Evolutionary conservation across 2,329 filamentous ascomycete species (phyloP).

Genomic region (Colletotrichum tamarilloi): DNA sequence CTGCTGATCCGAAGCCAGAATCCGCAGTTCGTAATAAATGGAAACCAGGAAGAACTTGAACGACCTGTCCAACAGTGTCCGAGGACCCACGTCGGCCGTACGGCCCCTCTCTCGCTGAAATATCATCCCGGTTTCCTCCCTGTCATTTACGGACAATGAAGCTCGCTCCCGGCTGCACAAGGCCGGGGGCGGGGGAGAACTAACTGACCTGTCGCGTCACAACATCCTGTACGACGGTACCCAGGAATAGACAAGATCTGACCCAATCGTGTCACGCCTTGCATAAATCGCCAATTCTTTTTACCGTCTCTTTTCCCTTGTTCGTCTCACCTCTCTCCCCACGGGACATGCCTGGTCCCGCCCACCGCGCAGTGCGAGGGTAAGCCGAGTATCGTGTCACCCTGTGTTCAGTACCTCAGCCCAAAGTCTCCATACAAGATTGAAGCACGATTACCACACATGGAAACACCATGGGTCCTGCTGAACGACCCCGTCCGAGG

Average conservation of each 20-base stretch:
- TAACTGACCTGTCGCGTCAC: conserved; percentile 25
- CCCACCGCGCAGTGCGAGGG: conserved; percentile 6
- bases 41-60: neutral
- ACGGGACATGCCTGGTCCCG: neutral
- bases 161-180: conserved; percentile 1
- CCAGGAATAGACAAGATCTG: conserved; percentile 26
- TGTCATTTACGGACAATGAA: neutral
- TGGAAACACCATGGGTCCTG: conserved; percentile 10
- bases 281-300: neutral
- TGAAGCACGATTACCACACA: conserved; percentile 10
- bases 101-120: neutral
- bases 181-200: conserved; percentile 2
- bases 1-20: neutral
- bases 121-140: neutral
- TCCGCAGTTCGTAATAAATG: neutral
- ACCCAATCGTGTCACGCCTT: conserved; percentile 10
- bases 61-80: neutral
- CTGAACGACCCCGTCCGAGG: conserved; percentile 14
- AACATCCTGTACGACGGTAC: neutral
- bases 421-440: neutral
- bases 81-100: conserved; percentile 13
- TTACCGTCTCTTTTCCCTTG: neutral
- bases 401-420: neutral
- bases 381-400: neutral
- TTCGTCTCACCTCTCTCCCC: conserved; percentile 21